phyloP scores from a whole-genome alignment of 164 flowering plant genomes.

The Buxus sempervirens region DNA sequence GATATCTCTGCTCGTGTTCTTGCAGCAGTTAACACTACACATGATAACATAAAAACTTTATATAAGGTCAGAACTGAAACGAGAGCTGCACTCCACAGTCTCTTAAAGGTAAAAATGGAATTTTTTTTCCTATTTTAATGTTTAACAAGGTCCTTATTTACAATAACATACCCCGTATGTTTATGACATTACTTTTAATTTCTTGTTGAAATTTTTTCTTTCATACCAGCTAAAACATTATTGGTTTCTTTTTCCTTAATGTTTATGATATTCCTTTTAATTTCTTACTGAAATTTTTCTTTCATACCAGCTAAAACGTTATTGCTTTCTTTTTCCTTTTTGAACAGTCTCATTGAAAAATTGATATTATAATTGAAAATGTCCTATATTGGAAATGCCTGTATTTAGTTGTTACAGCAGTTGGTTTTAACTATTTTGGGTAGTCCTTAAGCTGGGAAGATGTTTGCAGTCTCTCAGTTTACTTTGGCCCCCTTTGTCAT shows the following conservation, averaged over 20 bases:
- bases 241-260: too few relatives aligned
- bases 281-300: too few relatives aligned
- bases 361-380: too few relatives aligned
- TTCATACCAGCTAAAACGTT: neutral
- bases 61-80: conserved; percentile 83
- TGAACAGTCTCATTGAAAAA: too few relatives aligned
- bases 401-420: neutral
- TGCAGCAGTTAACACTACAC: conserved; percentile 52
- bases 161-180: too few relatives aligned
- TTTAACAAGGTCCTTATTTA: neutral
- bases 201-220: neutral
- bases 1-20: conserved; percentile 56
- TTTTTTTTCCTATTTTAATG: neutral
- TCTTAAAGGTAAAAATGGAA: conserved; percentile 58
- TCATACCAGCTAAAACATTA: neutral
- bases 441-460: neutral
- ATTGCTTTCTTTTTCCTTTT: too few relatives aligned
- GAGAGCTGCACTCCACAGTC: conserved; percentile 66
- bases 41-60: conserved; percentile 57
- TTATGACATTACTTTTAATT: neutral
- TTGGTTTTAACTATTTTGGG: neutral
- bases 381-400: neutral
- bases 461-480: too few relatives aligned
- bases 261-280: too few relatives aligned
- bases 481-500: too few relatives aligned